Percentiles rank a stretch among this genome's conserved stretches.
These are phyloP conservation scores for Rhizodiscina lignyota DNA, from an alignment of 495 filamentous ascomycete species.

Conservation along the genomic window DNA sequence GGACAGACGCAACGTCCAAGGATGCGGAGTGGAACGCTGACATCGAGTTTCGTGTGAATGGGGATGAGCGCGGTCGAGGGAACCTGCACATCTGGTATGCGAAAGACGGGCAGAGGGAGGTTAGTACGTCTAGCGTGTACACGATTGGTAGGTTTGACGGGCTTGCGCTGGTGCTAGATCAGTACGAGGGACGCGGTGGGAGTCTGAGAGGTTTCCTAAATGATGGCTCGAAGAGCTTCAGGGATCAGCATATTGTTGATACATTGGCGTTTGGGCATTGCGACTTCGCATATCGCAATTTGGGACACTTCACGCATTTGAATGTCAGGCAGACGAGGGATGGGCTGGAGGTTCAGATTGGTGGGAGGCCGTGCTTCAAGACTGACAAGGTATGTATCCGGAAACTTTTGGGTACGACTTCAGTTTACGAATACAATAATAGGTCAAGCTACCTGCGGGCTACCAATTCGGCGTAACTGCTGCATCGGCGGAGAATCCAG, in stretches of 20 bases:
- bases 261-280: slow-evolving; percentile 87
- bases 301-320: slow-evolving; percentile 64
- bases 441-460: slow-evolving; percentile 57
- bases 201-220: slow-evolving; percentile 86
- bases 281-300: slow-evolving; percentile 77
- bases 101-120: slow-evolving; percentile 44
- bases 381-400: slow-evolving; percentile 42
- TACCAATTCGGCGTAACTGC: slow-evolving; percentile 83
- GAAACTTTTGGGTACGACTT: neutral
- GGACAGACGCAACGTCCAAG: slow-evolving; percentile 39
- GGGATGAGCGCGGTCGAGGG: slow-evolving; percentile 69
- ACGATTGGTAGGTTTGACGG: slow-evolving; percentile 73
- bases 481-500: slow-evolving; percentile 74
- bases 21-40: slow-evolving; percentile 54
- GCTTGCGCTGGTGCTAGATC: slow-evolving; percentile 70
- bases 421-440: neutral
- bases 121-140: slow-evolving; percentile 64
- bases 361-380: slow-evolving; percentile 70
- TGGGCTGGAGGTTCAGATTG: slow-evolving; percentile 62
- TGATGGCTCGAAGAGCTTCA: slow-evolving; percentile 73
- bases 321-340: slow-evolving; percentile 49
- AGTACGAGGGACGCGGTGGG: slow-evolving; percentile 56
- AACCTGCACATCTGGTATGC: slow-evolving; percentile 91
- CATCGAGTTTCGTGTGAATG: slow-evolving; percentile 73
- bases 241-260: slow-evolving; percentile 60